Conservation (phyloP, 75 land plant genomes). For the Sequoia sempervirens region DNA sequence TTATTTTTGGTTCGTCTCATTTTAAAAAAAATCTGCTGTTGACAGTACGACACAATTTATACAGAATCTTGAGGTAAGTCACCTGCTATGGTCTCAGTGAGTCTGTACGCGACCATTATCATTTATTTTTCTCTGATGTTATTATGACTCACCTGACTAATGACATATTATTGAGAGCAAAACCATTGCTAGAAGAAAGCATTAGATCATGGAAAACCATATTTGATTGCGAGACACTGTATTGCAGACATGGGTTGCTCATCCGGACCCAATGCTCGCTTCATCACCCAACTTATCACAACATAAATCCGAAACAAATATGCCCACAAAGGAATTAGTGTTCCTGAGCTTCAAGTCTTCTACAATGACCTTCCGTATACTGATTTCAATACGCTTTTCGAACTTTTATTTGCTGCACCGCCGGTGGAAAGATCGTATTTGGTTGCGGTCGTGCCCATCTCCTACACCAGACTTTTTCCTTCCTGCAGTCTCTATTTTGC, state of each 20-base stretch:
- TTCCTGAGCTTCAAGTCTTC: slow-evolving; percentile 34
- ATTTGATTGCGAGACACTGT: neutral
- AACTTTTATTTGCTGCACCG: slow-evolving; percentile 9
- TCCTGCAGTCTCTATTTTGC: slow-evolving; percentile 20
- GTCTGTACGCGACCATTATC: no score
- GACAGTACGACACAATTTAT: no score
- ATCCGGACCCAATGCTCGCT: slow-evolving; percentile 34
- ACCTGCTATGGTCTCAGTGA: no score
- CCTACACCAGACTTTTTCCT: slow-evolving; percentile 35
- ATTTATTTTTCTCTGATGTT: neutral
- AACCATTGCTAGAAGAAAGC: slow-evolving; percentile 7
- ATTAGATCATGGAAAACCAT: neutral
- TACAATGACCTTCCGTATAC: slow-evolving; percentile 33
- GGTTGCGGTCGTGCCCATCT: slow-evolving; percentile 31
- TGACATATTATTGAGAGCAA: neutral
- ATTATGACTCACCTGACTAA: neutral
- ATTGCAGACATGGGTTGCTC: slow-evolving; percentile 58
- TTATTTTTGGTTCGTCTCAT: no score
- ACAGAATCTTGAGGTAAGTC: no score
- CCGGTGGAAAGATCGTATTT: slow-evolving; percentile 5
- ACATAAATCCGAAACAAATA: slow-evolving; percentile 19
- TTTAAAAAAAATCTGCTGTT: no score
- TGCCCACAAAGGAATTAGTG: slow-evolving; percentile 1
- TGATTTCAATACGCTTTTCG: slow-evolving; percentile 56
- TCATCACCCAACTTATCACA: neutral